These are phyloP conservation scores for Cinnamomum chago DNA, from an alignment of 164 flowering plant genomes.

Conservation along the genomic window DNA sequence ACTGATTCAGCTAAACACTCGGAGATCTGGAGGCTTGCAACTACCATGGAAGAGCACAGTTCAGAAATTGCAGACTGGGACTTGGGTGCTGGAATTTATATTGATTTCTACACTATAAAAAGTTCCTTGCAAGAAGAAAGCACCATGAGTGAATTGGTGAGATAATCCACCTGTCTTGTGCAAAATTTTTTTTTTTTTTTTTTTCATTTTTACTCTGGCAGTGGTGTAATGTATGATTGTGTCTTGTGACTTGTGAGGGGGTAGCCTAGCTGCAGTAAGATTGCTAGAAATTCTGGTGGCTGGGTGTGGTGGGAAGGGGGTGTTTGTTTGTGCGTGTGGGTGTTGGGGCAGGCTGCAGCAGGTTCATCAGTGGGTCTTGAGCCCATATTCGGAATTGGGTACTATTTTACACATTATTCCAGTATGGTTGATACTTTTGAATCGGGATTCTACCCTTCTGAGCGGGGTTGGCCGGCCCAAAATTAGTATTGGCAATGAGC, in stretches of 20 bases:
- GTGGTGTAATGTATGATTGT: neutral
- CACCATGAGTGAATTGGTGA: conserved; percentile 59
- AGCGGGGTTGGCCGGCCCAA: too few species aligned
- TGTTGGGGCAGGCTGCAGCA: neutral
- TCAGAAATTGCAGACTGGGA: conserved; percentile 99
- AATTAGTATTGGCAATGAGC: too few species aligned
- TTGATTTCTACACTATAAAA: conserved; percentile 64
- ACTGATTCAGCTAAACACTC: conserved; percentile 60
- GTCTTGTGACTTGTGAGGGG: neutral
- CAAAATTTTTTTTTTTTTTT: neutral
- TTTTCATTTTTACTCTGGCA: too few species aligned
- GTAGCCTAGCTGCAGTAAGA: neutral
- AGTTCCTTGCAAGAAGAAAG: conserved; percentile 59
- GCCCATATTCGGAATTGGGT: neutral
- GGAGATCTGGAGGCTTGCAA: conserved; percentile 73
- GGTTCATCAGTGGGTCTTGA: neutral
- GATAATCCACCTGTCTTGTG: conserved; percentile 1
- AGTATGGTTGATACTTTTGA: neutral
- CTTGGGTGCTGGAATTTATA: conserved; percentile 90
- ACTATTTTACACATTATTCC: neutral
- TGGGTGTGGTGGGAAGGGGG: neutral
- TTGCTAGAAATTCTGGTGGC: too few species aligned
- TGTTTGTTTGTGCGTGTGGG: neutral
- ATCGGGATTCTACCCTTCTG: too few species aligned
- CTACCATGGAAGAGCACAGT: conserved; percentile 81